Percentiles rank a stretch among this genome's conserved stretches.
Evolutionary conservation across 139 green algal genomes (phyloP).

Genomic region (Micromonas pusilla): DNA sequence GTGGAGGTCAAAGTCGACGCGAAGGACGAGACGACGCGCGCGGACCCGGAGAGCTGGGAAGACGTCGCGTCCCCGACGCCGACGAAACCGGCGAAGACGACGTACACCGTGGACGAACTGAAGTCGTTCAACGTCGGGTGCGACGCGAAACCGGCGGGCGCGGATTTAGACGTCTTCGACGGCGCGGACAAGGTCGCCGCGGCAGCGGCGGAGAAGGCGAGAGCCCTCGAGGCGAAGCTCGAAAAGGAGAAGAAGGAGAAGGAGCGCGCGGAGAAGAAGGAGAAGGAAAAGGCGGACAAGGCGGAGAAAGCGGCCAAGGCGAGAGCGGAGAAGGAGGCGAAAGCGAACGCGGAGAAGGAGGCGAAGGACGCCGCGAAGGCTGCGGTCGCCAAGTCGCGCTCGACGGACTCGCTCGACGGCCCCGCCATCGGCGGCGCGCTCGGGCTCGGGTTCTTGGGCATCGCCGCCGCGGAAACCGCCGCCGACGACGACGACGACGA

Average conservation of each 20-base stretch:
- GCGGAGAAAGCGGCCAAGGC: background rate
- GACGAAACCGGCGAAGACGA: background rate
- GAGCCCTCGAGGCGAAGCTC: background rate
- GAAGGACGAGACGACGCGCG: too few species aligned
- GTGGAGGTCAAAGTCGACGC: too few species aligned
- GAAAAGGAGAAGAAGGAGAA: conserved; percentile 1
- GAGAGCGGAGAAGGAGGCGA: background rate
- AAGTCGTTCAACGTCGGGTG: background rate
- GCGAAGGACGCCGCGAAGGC: background rate
- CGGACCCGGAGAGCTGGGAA: too few species aligned
- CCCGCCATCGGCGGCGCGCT: background rate
- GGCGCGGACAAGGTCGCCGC: background rate
- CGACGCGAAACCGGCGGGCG: background rate
- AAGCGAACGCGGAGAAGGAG: background rate
- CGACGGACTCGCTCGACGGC: background rate
- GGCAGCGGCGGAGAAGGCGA: background rate
- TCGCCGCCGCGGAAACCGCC: background rate
- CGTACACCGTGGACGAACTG: background rate
- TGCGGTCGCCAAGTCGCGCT: background rate
- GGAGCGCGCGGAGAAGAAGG: background rate
- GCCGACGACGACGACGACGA: background rate
- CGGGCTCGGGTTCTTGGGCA: background rate
- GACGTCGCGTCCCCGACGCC: too few species aligned
- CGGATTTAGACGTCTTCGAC: background rate
- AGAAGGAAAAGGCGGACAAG: background rate